These are phyloP conservation scores for Hypholoma sublateritium DNA, from an alignment of 768 basidiomycete species.

Conservation along the genomic window DNA sequence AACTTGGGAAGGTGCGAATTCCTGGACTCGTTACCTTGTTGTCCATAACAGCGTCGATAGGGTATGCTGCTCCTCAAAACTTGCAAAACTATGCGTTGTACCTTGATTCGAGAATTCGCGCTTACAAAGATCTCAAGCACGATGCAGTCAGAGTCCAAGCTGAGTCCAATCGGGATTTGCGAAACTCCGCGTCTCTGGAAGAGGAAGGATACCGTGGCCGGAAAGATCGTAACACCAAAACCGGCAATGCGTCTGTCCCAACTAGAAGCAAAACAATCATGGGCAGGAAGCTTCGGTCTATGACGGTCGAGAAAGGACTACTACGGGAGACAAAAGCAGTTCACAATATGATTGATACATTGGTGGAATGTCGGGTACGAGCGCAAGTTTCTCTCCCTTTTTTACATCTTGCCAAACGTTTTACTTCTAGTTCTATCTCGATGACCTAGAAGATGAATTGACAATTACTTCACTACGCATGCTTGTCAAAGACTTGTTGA, in stretches of 20 bases:
- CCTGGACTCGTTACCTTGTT: not conserved
- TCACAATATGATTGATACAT: constrained; percentile 83
- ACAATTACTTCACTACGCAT: constrained; percentile 86
- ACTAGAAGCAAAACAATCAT: constrained; percentile 74
- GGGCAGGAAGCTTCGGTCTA: constrained; percentile 81
- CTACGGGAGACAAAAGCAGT: constrained; percentile 90
- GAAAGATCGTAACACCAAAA: constrained; percentile 29
- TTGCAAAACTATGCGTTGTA: constrained; percentile 86
- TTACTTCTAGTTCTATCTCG: constrained; percentile 80
- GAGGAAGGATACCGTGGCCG: constrained; percentile 45
- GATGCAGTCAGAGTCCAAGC: constrained; percentile 93
- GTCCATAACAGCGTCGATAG: constrained; percentile 36
- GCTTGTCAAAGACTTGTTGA: constrained; percentile 94
- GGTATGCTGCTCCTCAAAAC: constrained; percentile 84
- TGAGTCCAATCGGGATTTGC: constrained; percentile 86
- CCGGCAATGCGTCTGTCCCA: constrained; percentile 31
- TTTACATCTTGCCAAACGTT: not conserved
- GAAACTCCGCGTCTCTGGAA: constrained; percentile 62
- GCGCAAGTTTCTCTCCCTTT: not conserved
- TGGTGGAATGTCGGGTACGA: constrained; percentile 85
- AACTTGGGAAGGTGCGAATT: constrained; percentile 80
- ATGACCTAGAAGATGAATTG: constrained; percentile 90
- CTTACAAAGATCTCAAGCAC: constrained; percentile 89
- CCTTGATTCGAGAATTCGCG: constrained; percentile 83
- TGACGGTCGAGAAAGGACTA: constrained; percentile 96